Conservation (phyloP, 2,329 filamentous ascomycete genomes). For the Aspergillus glaucus region DNA sequence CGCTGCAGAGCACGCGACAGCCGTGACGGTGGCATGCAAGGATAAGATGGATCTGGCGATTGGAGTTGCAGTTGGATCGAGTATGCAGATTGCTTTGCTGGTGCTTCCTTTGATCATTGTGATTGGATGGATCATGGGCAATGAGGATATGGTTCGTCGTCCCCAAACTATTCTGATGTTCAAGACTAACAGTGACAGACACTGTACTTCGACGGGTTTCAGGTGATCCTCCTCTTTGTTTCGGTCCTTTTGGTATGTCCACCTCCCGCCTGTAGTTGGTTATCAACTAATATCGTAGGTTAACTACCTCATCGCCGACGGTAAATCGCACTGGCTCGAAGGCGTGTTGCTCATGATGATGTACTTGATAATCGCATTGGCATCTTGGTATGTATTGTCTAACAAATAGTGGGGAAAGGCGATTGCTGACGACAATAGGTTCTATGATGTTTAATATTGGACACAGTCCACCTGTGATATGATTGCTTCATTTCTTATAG, state of each 20-base stretch:
- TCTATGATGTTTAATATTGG: conserved; percentile 4
- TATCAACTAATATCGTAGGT: conserved; percentile 34
- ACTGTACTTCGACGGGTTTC: conserved; percentile 80
- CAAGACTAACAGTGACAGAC: conserved; percentile 37
- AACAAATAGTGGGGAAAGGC: background rate
- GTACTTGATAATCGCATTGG: conserved; percentile 57
- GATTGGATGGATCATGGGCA: conserved; percentile 53
- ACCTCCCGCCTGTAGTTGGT: background rate
- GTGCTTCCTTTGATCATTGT: conserved; percentile 57
- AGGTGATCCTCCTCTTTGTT: conserved; percentile 63
- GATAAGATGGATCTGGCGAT: conserved; percentile 66
- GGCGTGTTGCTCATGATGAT: conserved; percentile 54
- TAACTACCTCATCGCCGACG: conserved; percentile 58
- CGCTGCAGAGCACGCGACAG: conserved; percentile 60
- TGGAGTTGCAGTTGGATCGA: conserved; percentile 59
- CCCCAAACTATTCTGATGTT: too few species aligned
- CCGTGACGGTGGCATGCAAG: conserved; percentile 56
- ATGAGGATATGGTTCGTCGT: conserved; percentile 49
- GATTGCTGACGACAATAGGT: conserved; percentile 7
- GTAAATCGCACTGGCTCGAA: conserved; percentile 56
- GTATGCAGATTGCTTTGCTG: conserved; percentile 59
- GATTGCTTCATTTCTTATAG: too few species aligned
- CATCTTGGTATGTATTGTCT: conserved; percentile 44
- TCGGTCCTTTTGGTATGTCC: conserved; percentile 39
- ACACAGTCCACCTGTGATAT: too few species aligned